phyloP scores from a whole-genome alignment of 305 asterid genomes.

The Striga hermonthica region DNA sequence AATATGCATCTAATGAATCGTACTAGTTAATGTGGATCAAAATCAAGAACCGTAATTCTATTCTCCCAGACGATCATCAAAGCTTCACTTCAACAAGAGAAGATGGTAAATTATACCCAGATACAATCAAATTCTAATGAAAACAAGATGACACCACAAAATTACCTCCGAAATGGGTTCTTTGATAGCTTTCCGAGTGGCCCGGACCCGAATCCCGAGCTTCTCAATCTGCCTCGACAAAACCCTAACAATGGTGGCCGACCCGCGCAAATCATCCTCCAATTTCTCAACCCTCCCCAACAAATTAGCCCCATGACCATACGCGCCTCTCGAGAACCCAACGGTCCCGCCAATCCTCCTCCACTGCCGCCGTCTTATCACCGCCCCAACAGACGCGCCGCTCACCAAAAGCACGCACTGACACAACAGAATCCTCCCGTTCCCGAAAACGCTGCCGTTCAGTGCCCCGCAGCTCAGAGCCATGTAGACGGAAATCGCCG shows the following conservation, averaged over 20 bases:
- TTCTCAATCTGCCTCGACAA: slow-evolving; percentile 80
- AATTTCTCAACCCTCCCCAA: slow-evolving; percentile 71
- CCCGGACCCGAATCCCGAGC: slow-evolving; percentile 46
- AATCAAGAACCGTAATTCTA: too few relatives aligned
- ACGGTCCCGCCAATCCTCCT: slow-evolving; percentile 50
- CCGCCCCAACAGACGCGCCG: slow-evolving; percentile 55
- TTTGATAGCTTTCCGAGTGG: slow-evolving; percentile 42
- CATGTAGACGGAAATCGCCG: slow-evolving; percentile 41
- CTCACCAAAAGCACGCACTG: slow-evolving; percentile 62
- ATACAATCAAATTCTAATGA: background rate
- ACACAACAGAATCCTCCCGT: slow-evolving; percentile 45
- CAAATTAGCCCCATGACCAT: slow-evolving; percentile 40
- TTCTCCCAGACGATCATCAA: too few relatives aligned
- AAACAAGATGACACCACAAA: background rate
- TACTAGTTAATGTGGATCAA: too few relatives aligned
- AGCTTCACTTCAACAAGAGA: background rate
- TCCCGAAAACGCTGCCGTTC: slow-evolving; percentile 42
- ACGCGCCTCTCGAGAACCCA: slow-evolving; percentile 37
- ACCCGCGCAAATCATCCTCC: slow-evolving; percentile 69
- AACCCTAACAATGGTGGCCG: slow-evolving; percentile 50
- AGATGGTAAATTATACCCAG: background rate
- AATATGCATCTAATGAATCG: too few relatives aligned
- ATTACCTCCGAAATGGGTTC: slow-evolving; percentile 63
- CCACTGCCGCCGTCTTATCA: slow-evolving; percentile 84
- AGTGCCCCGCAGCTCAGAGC: slow-evolving; percentile 34